Conservation (phyloP, 2,329 filamentous ascomycete species). For the Penicillium concentricum region DNA sequence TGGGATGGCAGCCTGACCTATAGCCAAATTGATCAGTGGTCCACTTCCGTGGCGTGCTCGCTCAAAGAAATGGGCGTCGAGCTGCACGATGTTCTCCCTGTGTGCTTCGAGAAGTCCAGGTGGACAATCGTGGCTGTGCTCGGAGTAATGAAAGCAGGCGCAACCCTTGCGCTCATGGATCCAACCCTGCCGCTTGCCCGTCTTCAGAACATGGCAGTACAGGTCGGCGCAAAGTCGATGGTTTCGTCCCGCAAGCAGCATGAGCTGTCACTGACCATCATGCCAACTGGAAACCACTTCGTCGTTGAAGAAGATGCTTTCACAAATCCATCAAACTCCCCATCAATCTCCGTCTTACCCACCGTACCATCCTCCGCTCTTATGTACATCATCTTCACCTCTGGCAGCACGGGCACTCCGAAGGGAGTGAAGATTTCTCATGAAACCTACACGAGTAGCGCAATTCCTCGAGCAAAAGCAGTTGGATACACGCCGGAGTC, state of each 20-base stretch:
- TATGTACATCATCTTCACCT: conserved; percentile 62
- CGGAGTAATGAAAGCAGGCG: conserved; percentile 35
- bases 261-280: conserved; percentile 28
- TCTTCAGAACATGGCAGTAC: conserved; percentile 33
- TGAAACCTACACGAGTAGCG: conserved; percentile 56
- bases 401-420: conserved; percentile 52
- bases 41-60: conserved; percentile 27
- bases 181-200: conserved; percentile 34
- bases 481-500: conserved; percentile 53
- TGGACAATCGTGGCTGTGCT: conserved; percentile 37
- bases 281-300: conserved; percentile 31
- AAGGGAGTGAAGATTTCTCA: conserved; percentile 65
- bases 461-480: conserved; percentile 53
- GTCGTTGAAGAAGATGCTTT: conserved; percentile 30
- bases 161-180: conserved; percentile 34
- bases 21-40: conserved; percentile 35
- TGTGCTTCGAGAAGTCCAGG: conserved; percentile 37
- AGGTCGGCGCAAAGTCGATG: conserved; percentile 31
- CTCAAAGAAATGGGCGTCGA: conserved; percentile 29
- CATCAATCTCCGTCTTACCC: conserved; percentile 14
- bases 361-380: conserved; percentile 37
- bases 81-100: conserved; percentile 28
- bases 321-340: conserved; percentile 9
- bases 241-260: conserved; percentile 31
- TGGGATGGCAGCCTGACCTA: conserved; percentile 37